These are phyloP conservation scores for Termitomyces sp. DNA, from an alignment of 768 basidiomycete genomes.

Conservation along the genomic window DNA sequence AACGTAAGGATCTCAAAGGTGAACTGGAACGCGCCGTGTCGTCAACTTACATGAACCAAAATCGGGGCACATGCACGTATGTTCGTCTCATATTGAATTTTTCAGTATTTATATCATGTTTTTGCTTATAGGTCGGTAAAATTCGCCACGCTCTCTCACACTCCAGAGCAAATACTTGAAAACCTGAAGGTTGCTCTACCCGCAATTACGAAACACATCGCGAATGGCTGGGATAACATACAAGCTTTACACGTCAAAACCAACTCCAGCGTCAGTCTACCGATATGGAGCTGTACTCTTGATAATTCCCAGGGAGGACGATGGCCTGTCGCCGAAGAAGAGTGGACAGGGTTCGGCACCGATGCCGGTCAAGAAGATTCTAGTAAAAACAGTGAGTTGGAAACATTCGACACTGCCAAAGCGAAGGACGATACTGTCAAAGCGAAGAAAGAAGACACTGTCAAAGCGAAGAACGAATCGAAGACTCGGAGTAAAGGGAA, in stretches of 20 bases:
- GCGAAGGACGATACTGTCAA: background rate
- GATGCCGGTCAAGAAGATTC: background rate
- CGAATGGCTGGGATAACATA: constrained; percentile 86
- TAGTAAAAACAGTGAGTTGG: background rate
- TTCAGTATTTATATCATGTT: background rate
- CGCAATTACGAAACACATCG: constrained; percentile 59
- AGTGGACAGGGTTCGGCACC: background rate
- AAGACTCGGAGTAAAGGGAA: constrained; percentile 10
- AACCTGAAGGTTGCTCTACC: constrained; percentile 82
- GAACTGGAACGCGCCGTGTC: constrained; percentile 91
- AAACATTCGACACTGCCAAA: background rate
- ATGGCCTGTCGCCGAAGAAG: constrained; percentile 33
- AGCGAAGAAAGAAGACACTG: background rate
- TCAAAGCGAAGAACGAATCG: background rate
- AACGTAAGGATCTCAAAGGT: constrained; percentile 82
- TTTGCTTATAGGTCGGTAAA: constrained; percentile 69
- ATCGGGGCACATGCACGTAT: constrained; percentile 88
- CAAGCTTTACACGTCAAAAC: constrained; percentile 90
- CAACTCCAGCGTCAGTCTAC: constrained; percentile 74
- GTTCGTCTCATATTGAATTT: constrained; percentile 24
- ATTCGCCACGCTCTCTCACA: constrained; percentile 70
- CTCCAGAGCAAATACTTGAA: constrained; percentile 63
- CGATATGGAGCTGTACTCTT: constrained; percentile 85
- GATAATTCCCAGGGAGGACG: constrained; percentile 51
- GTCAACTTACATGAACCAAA: constrained; percentile 95